Percentiles rank a stretch among this genome's conserved stretches.
phyloP scores from a whole-genome alignment of 441 rosid genomes.

The Euphorbia schlechtendalii region DNA sequence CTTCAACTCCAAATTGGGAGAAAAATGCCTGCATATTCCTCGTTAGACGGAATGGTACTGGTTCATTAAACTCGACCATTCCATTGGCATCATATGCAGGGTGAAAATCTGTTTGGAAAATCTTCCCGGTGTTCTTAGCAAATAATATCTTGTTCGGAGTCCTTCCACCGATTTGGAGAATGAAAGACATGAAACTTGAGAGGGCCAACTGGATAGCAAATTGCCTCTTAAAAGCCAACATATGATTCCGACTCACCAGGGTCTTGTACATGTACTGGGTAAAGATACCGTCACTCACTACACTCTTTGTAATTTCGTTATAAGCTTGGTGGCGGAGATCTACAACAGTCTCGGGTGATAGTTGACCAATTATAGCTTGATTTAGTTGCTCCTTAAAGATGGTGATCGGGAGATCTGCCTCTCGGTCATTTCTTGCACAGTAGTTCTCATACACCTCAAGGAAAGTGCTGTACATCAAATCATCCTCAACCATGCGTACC shows the following conservation, averaged over 20 bases:
- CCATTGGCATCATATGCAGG: conserved; percentile 93
- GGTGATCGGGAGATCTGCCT: conserved; percentile 87
- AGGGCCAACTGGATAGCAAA: conserved; percentile 93
- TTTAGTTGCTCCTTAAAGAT: conserved; percentile 92
- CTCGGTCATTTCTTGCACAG: conserved; percentile 82
- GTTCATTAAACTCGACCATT: conserved; percentile 83
- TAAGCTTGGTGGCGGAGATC: conserved; percentile 96
- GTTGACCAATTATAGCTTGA: conserved; percentile 85
- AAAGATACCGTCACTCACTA: conserved; percentile 71
- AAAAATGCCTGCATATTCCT: conserved; percentile 95
- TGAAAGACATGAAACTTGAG: conserved; percentile 92
- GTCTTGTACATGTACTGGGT: conserved; percentile 96
- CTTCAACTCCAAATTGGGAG: conserved; percentile 94
- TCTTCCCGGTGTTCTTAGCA: conserved; percentile 90
- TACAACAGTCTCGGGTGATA: conserved; percentile 76
- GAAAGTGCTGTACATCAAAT: conserved; percentile 92
- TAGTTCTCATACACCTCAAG: conserved; percentile 98
- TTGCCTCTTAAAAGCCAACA: conserved; percentile 98
- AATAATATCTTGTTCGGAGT: conserved; percentile 95
- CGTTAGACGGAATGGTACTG: conserved; percentile 91
- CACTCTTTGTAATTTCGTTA: conserved; percentile 59
- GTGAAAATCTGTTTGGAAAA: conserved; percentile 96
- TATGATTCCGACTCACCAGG: conserved; percentile 70
- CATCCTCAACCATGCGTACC: conserved; percentile 99
- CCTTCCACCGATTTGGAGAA: conserved; percentile 96